phyloP scores from a whole-genome alignment of 2,329 filamentous ascomycete genomes.

The Arthrobotrys conoides region DNA sequence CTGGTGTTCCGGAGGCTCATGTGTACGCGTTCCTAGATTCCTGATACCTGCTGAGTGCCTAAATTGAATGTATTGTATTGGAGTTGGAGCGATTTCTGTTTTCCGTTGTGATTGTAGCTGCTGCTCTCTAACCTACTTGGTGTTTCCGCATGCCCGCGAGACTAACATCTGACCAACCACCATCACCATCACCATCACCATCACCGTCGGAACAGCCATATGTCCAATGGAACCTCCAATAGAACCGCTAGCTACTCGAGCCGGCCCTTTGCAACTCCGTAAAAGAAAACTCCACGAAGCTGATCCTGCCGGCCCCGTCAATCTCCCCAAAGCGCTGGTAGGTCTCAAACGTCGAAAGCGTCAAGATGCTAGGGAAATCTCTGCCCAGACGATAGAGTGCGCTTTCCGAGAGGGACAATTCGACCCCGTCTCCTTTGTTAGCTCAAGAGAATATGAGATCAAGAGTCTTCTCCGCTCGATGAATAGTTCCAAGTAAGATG shows the following conservation, averaged over 20 bases:
- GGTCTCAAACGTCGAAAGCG: conserved; percentile 67
- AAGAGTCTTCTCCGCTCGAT: conserved; percentile 66
- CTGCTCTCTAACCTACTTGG: too few relatives aligned
- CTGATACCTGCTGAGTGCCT: background rate
- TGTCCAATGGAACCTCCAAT: background rate
- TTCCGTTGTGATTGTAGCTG: background rate
- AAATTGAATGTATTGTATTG: background rate
- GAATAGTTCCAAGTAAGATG: conserved; percentile 47
- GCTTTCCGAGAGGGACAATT: conserved; percentile 79
- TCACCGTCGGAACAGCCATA: background rate
- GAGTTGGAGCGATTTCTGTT: background rate
- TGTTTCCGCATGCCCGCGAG: too few relatives aligned
- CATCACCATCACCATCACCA: background rate
- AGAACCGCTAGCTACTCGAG: background rate
- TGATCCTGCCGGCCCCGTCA: background rate
- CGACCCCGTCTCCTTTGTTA: conserved; percentile 86
- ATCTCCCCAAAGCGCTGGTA: background rate
- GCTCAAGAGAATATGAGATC: conserved; percentile 90
- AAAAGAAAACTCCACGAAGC: conserved; percentile 40
- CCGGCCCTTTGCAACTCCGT: background rate
- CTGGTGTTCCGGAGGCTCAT: conserved; percentile 67
- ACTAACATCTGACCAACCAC: background rate
- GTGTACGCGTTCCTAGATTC: background rate
- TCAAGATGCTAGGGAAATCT: conserved; percentile 69
- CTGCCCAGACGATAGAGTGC: conserved; percentile 68